phyloP scores from a whole-genome alignment of 2,329 filamentous ascomycete species.

The Gyromitra esculenta region DNA sequence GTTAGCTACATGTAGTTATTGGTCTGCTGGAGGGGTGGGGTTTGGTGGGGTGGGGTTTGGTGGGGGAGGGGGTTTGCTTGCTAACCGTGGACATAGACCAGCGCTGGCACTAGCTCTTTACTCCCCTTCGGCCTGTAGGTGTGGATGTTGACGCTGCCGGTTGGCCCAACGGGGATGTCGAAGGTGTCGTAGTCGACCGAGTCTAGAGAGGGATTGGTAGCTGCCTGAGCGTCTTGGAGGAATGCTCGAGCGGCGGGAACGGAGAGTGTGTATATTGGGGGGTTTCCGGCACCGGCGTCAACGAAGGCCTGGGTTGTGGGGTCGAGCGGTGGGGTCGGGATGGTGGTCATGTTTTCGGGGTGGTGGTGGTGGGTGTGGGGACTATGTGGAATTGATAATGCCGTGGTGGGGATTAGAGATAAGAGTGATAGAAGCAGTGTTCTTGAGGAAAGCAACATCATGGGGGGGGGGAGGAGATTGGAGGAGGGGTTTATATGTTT shows the following conservation, averaged over 20 bases:
- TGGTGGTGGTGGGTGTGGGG: neutral
- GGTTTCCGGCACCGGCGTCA: neutral
- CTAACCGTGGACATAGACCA: constrained; percentile 47
- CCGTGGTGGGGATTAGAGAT: neutral
- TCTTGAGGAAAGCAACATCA: neutral
- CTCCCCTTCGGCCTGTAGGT: constrained; percentile 32
- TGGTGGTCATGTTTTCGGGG: neutral
- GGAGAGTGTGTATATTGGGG: constrained; percentile 17
- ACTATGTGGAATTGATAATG: neutral
- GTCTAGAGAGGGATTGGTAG: constrained; percentile 28
- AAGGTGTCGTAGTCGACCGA: constrained; percentile 24
- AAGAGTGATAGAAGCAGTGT: neutral
- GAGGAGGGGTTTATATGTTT: neutral
- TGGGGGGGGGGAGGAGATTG: neutral
- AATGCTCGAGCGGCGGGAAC: constrained; percentile 7
- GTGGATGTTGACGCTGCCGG: constrained; percentile 42
- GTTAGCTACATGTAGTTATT: neutral
- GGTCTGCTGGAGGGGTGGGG: neutral
- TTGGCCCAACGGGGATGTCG: constrained; percentile 35
- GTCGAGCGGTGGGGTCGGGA: constrained; percentile 4
- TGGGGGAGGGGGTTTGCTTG: neutral
- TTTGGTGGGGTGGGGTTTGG: too few species aligned
- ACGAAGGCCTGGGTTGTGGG: constrained; percentile 27
- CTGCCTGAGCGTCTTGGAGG: constrained; percentile 16
- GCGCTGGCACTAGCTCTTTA: constrained; percentile 14